These are phyloP conservation scores for Fusarium beomiforme DNA, from an alignment of 2,329 filamentous ascomycete genomes.

Conservation along the genomic window DNA sequence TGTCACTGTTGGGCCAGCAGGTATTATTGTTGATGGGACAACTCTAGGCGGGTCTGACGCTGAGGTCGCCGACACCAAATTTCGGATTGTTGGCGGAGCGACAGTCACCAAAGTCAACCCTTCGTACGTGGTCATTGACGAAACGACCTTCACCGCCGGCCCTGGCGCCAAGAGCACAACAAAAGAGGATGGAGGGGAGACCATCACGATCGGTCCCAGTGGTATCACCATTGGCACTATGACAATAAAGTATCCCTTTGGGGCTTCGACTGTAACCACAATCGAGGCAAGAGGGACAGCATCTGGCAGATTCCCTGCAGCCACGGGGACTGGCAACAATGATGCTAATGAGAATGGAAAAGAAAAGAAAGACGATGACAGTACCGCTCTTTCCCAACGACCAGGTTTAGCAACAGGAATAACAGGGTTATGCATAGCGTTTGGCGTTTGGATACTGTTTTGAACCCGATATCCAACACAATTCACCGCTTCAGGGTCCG, in stretches of 20 bases:
- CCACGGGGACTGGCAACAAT: constrained; percentile 41
- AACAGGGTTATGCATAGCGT: constrained; percentile 50
- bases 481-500: background rate
- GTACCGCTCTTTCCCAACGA: constrained; percentile 7
- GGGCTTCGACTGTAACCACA: constrained; percentile 53
- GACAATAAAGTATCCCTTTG: constrained; percentile 58
- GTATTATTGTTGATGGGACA: constrained; percentile 52
- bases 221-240: constrained; percentile 61
- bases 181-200: constrained; percentile 60
- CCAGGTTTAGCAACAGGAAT: constrained; percentile 32
- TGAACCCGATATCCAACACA: constrained; percentile 16
- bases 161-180: constrained; percentile 55
- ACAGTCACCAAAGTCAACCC: constrained; percentile 62
- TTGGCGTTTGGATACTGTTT: constrained; percentile 52
- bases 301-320: constrained; percentile 31
- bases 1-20: constrained; percentile 60
- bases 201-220: constrained; percentile 59
- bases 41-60: constrained; percentile 57
- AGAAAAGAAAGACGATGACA: constrained; percentile 36
- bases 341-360: constrained; percentile 37
- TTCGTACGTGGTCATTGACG: constrained; percentile 60
- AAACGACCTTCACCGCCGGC: constrained; percentile 62
- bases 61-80: constrained; percentile 49
- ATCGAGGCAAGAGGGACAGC: constrained; percentile 48
- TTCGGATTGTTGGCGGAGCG: constrained; percentile 62